A percentile compares a stretch with the other conserved stretches of the same genome.
phyloP scores from a whole-genome alignment of 208 protist species.

The Leishmania braziliensis region DNA sequence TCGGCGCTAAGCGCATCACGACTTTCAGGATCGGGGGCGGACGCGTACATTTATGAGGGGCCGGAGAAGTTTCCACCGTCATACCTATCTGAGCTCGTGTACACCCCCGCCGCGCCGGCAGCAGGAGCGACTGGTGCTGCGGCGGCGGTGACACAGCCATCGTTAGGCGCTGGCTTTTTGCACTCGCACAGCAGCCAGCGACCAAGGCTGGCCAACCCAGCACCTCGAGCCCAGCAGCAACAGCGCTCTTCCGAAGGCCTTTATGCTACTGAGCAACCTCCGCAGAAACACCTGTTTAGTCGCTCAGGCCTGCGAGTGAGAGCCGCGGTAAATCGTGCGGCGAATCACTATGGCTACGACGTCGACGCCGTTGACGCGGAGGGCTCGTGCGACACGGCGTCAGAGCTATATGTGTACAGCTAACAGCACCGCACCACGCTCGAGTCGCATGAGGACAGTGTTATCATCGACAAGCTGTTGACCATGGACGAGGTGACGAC shows the following conservation, averaged over 20 bases:
- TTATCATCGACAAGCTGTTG: constrained; percentile 16
- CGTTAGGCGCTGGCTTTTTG: neutral
- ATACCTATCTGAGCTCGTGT: constrained; percentile 13
- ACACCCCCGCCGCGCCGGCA: neutral
- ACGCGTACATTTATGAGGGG: constrained; percentile 5
- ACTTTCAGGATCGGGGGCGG: neutral
- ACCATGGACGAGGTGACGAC: constrained; percentile 12
- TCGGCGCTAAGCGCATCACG: neutral
- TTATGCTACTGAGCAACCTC: neutral
- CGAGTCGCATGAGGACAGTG: constrained; percentile 21
- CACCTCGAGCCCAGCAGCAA: neutral
- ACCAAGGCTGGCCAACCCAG: too few species aligned
- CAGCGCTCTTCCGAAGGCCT: neutral
- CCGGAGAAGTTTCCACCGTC: constrained; percentile 16
- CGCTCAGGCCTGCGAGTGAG: neutral
- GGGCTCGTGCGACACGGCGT: neutral
- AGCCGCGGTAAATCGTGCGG: neutral
- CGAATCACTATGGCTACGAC: constrained; percentile 9
- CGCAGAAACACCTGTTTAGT: neutral
- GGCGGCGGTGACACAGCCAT: neutral
- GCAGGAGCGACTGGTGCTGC: neutral
- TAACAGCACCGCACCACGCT: constrained; percentile 12
- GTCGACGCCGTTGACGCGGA: constrained; percentile 2
- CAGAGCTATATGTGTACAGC: neutral
- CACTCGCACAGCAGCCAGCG: neutral